These are phyloP conservation scores for Suillus brevipes DNA, from an alignment of 768 basidiomycete genomes.

Conservation along the genomic window DNA sequence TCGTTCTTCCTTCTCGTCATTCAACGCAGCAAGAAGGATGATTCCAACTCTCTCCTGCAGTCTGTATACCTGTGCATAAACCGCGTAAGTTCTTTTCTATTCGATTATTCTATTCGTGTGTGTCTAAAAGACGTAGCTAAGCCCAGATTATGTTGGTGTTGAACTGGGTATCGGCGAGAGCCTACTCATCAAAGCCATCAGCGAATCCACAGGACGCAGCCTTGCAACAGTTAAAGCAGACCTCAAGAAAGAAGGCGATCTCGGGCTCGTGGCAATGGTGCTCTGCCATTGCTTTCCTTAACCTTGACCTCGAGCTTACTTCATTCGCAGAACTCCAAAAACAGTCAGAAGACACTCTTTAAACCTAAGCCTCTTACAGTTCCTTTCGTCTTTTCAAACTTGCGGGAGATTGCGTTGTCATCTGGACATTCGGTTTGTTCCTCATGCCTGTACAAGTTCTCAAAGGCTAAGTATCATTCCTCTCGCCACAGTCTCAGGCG, in stretches of 20 bases:
- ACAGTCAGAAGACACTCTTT: conserved; percentile 89
- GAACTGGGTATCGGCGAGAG: conserved; percentile 97
- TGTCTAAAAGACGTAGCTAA: conserved; percentile 53
- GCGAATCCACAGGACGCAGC: conserved; percentile 91
- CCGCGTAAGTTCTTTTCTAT: conserved; percentile 48
- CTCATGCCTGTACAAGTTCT: not conserved
- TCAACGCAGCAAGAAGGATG: conserved; percentile 74
- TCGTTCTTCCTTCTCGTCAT: conserved; percentile 89
- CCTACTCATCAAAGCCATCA: conserved; percentile 91
- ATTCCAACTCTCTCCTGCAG: conserved; percentile 76
- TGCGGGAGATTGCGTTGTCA: conserved; percentile 88
- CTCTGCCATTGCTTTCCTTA: conserved; percentile 1
- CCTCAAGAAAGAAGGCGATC: conserved; percentile 91
- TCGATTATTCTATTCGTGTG: not conserved
- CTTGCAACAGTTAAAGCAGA: conserved; percentile 82
- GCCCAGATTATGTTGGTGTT: conserved; percentile 92
- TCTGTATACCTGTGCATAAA: conserved; percentile 97
- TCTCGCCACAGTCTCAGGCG: conserved; percentile 69
- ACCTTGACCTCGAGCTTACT: conserved; percentile 1
- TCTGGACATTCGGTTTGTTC: conserved; percentile 74
- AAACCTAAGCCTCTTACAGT: conserved; percentile 91
- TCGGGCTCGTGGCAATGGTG: conserved; percentile 94
- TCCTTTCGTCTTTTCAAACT: conserved; percentile 82
- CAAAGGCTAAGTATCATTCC: conserved; percentile 10
- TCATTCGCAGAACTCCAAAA: conserved; percentile 79